These are phyloP conservation scores for Lathyrus oleraceus DNA, from an alignment of 306 rosid species.

Conservation along the genomic window DNA sequence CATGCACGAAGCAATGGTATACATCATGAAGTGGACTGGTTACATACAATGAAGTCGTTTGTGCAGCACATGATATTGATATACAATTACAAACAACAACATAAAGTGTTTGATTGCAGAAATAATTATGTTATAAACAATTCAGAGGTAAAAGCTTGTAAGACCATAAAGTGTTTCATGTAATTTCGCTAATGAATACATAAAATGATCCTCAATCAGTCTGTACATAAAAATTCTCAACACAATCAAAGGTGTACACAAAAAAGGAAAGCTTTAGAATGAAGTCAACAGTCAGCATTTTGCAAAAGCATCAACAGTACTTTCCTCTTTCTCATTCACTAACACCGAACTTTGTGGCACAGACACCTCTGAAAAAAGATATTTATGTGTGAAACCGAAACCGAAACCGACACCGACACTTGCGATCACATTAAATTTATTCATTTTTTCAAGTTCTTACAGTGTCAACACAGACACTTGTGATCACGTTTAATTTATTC, in stretches of 20 bases:
- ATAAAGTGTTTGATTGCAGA: background rate
- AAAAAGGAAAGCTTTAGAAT: slow-evolving; percentile 10
- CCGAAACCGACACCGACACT: no score
- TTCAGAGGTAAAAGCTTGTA: slow-evolving; percentile 19
- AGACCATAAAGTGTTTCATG: background rate
- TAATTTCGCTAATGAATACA: background rate
- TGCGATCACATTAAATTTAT: no score
- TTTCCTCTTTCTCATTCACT: background rate
- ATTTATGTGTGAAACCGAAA: no score
- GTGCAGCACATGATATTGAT: background rate
- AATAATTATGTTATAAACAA: background rate
- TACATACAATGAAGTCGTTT: background rate
- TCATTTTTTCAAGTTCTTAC: no score
- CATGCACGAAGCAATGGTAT: background rate
- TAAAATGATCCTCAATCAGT: background rate
- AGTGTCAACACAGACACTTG: no score
- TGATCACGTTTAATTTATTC: no score
- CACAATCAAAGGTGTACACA: background rate
- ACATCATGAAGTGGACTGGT: background rate
- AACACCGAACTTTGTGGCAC: no score
- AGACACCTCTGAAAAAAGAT: no score
- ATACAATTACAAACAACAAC: slow-evolving; percentile 18
- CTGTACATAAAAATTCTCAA: background rate
- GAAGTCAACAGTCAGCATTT: background rate
- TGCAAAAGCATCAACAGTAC: background rate